Evolutionary conservation across 2,329 filamentous ascomycete species (phyloP).

Genomic region (Colletotrichum incanum): DNA sequence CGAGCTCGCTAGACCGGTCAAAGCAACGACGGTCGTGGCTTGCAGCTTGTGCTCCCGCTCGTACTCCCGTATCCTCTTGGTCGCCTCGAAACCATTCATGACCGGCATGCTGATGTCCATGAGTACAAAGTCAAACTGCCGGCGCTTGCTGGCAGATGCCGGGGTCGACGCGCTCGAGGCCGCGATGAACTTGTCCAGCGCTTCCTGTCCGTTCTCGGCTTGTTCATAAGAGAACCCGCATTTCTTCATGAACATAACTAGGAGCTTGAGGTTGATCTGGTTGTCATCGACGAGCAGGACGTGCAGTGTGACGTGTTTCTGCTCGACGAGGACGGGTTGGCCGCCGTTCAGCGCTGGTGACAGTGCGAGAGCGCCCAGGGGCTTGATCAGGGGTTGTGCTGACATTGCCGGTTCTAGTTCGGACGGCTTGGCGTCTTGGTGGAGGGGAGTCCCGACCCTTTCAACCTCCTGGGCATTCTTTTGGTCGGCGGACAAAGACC

Average conservation of each 20-base stretch:
- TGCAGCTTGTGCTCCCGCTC: conserved; percentile 59
- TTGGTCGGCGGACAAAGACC: background rate
- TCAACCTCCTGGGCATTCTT: background rate
- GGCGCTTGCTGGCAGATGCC: conserved; percentile 24
- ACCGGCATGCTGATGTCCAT: conserved; percentile 72
- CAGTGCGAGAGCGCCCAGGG: conserved; percentile 15
- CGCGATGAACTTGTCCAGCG: conserved; percentile 60
- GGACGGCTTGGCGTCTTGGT: background rate
- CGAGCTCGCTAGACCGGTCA: conserved; percentile 67
- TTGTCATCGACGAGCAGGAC: conserved; percentile 61
- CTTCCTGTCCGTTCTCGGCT: conserved; percentile 64
- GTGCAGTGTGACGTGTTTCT: conserved; percentile 31
- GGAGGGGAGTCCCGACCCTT: conserved; percentile 12
- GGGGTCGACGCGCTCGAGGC: conserved; percentile 38
- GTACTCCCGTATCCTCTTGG: conserved; percentile 63
- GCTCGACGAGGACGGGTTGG: conserved; percentile 19
- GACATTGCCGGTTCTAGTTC: conserved; percentile 9
- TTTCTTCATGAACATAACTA: conserved; percentile 60
- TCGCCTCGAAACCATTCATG: conserved; percentile 66
- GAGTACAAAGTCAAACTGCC: conserved; percentile 54
- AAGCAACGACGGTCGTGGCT: conserved; percentile 63
- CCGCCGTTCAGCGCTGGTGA: background rate
- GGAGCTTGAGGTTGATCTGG: conserved; percentile 59
- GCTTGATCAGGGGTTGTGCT: conserved; percentile 12
- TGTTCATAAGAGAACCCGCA: conserved; percentile 58